Conservation (phyloP, 768 basidiomycete species). For the Multifurca ochricompacta region DNA sequence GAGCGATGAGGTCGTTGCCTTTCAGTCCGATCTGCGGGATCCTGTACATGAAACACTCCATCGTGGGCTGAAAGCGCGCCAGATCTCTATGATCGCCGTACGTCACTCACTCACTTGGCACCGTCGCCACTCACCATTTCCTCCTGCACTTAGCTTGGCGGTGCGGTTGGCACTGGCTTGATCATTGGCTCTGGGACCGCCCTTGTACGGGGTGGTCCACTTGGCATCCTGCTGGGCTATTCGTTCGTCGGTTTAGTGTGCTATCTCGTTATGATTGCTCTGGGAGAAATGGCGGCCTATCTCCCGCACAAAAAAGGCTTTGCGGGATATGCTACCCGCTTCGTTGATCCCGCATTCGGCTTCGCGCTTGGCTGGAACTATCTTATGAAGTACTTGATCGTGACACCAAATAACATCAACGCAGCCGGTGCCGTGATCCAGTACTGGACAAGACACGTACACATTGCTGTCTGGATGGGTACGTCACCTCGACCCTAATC, state of each 20-base stretch:
- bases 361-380: constrained; percentile 65
- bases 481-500: constrained; percentile 21
- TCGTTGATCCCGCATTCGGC: constrained; percentile 59
- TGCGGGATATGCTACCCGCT: constrained; percentile 52
- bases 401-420: constrained; percentile 60
- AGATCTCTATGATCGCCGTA: constrained; percentile 35
- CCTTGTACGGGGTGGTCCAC: constrained; percentile 45
- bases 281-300: constrained; percentile 33
- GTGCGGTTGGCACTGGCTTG: constrained; percentile 30
- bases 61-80: constrained; percentile 31
- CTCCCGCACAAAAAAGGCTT: constrained; percentile 54
- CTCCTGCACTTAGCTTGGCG: constrained; percentile 26
- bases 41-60: constrained; percentile 27
- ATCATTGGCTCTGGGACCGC: constrained; percentile 47
- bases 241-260: constrained; percentile 47
- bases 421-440: constrained; percentile 42
- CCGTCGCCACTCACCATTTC: background rate
- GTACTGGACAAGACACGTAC: constrained; percentile 30
- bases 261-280: constrained; percentile 51
- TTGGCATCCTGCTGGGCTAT: constrained; percentile 38
- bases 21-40: background rate
- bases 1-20: background rate
- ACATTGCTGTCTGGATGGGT: constrained; percentile 54
- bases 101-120: constrained; percentile 4
- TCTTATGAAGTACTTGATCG: constrained; percentile 40